Percentiles rank a stretch among this genome's conserved stretches.
Conservation (phyloP, 2,329 filamentous ascomycete genomes). For the Periconia sp. region DNA sequence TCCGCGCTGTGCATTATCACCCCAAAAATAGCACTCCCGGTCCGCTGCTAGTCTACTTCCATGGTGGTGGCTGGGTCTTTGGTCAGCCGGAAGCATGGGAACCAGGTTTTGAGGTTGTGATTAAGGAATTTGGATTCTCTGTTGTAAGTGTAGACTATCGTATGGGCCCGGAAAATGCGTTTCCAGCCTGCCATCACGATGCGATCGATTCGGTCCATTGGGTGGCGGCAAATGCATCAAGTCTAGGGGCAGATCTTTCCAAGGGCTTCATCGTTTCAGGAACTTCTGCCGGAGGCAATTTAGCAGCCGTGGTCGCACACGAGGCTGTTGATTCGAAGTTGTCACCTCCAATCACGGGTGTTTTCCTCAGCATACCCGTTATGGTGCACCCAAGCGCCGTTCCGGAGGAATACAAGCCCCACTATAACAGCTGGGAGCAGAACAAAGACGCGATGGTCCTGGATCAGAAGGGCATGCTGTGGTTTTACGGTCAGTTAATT, state of each 20-base stretch:
- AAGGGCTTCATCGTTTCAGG: constrained; percentile 25
- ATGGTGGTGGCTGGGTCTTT: constrained; percentile 25
- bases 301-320: constrained; percentile 20
- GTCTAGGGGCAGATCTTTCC: constrained; percentile 12
- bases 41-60: constrained; percentile 24
- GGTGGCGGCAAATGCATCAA: constrained; percentile 19
- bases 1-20: constrained; percentile 15
- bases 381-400: constrained; percentile 19
- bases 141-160: constrained; percentile 19
- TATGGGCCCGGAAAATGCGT: constrained; percentile 15
- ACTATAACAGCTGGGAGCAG: constrained; percentile 21
- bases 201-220: constrained; percentile 18
- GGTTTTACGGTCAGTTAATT: constrained; percentile 15
- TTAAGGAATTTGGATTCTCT: constrained; percentile 11
- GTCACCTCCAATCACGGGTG: constrained; percentile 20
- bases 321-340: constrained; percentile 21
- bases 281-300: constrained; percentile 20
- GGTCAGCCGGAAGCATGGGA: constrained; percentile 19
- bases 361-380: constrained; percentile 13
- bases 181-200: constrained; percentile 13
- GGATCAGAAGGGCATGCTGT: constrained; percentile 12
- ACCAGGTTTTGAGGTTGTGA: constrained; percentile 5
- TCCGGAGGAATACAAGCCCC: constrained; percentile 17
- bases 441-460: constrained; percentile 22
- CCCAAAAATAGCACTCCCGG: constrained; percentile 8